Evolutionary conservation across 2,329 filamentous ascomycete genomes (phyloP).

Genomic region (Exophiala lecanii-corni): DNA sequence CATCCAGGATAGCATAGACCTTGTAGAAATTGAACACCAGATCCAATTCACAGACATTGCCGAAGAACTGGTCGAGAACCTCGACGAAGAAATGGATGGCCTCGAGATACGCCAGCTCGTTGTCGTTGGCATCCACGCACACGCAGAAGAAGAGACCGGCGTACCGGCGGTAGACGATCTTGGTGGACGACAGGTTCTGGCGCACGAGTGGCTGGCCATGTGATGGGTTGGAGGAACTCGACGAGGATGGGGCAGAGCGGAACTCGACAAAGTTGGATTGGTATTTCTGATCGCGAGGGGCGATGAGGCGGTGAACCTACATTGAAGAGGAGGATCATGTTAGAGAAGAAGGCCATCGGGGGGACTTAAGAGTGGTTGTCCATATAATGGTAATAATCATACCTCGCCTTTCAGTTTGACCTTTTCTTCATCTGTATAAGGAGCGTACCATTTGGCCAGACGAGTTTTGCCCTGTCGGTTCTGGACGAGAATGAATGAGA

Average conservation of each 20-base stretch:
- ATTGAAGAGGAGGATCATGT: not conserved
- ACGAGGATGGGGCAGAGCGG: constrained; percentile 32
- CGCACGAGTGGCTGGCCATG: constrained; percentile 23
- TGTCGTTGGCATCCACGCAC: constrained; percentile 98
- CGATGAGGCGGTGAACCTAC: constrained; percentile 94
- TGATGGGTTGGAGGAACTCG: constrained; percentile 45
- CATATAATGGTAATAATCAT: constrained; percentile 19
- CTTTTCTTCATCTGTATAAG: constrained; percentile 98
- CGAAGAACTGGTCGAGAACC: constrained; percentile 96
- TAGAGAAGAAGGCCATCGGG: no score
- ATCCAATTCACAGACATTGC: constrained; percentile 97
- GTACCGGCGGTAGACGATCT: constrained; percentile 96
- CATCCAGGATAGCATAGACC: constrained; percentile 96
- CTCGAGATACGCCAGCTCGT: constrained; percentile 93
- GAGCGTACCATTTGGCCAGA: constrained; percentile 97
- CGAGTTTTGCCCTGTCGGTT: constrained; percentile 97
- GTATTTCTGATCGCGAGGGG: constrained; percentile 97
- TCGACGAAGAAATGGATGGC: constrained; percentile 99
- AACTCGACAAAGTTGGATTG: constrained; percentile 99
- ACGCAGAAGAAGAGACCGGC: constrained; percentile 98
- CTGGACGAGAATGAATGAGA: constrained; percentile 86
- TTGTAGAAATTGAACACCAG: constrained; percentile 72
- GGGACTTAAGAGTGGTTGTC: no score
- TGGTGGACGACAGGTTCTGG: constrained; percentile 51
- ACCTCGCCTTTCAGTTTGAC: constrained; percentile 98